These are phyloP conservation scores for Vitis hybrid DNA, from an alignment of 177 flowering plant species.

Conservation along the genomic window DNA sequence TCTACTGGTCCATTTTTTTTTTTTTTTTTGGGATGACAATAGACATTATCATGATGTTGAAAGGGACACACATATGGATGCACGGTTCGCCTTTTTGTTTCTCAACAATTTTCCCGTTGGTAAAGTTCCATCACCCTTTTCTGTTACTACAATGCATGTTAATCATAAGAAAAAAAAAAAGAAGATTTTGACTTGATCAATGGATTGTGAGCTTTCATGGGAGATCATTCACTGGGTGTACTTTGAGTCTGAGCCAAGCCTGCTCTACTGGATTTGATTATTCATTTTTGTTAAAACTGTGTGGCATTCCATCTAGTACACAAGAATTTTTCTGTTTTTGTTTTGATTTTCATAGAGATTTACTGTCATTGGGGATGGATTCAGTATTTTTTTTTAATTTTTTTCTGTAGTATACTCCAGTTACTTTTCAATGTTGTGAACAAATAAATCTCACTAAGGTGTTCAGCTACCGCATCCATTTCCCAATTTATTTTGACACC, in stretches of 20 bases:
- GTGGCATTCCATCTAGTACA: neutral
- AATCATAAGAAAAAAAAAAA: too few species aligned
- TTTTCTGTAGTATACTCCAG: neutral
- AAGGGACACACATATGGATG: too few species aligned
- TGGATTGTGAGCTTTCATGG: neutral
- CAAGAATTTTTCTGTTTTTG: neutral
- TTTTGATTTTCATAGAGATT: neutral
- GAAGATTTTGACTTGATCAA: too few species aligned
- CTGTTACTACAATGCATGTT: too few species aligned
- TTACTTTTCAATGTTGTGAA: too few species aligned
- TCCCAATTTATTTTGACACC: neutral
- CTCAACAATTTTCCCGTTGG: too few species aligned
- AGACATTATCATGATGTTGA: too few species aligned
- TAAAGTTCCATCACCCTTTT: too few species aligned
- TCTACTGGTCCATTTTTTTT: too few species aligned
- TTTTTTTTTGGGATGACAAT: too few species aligned
- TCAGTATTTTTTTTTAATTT: neutral
- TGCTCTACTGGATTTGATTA: neutral
- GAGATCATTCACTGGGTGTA: neutral
- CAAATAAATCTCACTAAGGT: neutral
- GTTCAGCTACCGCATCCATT: neutral
- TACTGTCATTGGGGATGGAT: neutral
- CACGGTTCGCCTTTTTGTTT: too few species aligned
- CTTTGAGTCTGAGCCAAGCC: neutral
- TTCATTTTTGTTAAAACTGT: neutral